phyloP scores from a whole-genome alignment of 805 yeast species.

The Zygoascus flipseniorum region DNA sequence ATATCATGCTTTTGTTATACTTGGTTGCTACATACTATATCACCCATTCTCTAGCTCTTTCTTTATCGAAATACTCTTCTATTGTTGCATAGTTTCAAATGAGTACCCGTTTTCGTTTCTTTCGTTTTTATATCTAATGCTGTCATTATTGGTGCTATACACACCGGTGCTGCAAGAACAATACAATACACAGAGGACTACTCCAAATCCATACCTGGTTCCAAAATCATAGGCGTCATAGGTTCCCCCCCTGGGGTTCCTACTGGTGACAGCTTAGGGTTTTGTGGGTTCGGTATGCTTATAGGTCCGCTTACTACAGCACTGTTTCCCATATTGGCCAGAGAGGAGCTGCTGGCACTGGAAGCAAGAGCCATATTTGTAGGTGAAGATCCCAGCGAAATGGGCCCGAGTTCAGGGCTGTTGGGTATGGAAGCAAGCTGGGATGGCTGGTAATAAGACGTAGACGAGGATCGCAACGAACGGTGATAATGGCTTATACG shows the following conservation, averaged over 20 bases:
- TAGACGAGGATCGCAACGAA: not conserved
- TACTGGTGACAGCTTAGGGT: constrained; percentile 14
- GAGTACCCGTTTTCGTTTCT: too few species aligned
- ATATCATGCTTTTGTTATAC: too few species aligned
- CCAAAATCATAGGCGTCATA: constrained; percentile 15
- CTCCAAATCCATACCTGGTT: not conserved
- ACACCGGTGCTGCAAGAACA: too few species aligned
- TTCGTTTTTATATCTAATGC: too few species aligned
- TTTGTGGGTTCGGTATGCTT: constrained; percentile 3
- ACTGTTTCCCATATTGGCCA: not conserved
- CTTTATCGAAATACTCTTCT: too few species aligned
- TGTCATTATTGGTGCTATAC: too few species aligned
- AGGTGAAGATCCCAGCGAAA: not conserved
- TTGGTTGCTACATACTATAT: too few species aligned
- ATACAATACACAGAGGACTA: not conserved
- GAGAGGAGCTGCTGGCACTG: not conserved
- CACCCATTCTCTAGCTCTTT: too few species aligned
- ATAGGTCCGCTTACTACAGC: not conserved
- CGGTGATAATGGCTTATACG: constrained; percentile 4
- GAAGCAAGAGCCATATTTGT: not conserved
- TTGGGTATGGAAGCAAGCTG: not conserved
- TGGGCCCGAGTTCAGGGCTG: not conserved
- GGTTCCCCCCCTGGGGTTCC: constrained; percentile 14
- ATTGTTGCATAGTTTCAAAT: too few species aligned
- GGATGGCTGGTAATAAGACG: not conserved